These are phyloP conservation scores for Peniophora sp. DNA, from an alignment of 1,284 basidiomycete genomes.

Conservation along the genomic window DNA sequence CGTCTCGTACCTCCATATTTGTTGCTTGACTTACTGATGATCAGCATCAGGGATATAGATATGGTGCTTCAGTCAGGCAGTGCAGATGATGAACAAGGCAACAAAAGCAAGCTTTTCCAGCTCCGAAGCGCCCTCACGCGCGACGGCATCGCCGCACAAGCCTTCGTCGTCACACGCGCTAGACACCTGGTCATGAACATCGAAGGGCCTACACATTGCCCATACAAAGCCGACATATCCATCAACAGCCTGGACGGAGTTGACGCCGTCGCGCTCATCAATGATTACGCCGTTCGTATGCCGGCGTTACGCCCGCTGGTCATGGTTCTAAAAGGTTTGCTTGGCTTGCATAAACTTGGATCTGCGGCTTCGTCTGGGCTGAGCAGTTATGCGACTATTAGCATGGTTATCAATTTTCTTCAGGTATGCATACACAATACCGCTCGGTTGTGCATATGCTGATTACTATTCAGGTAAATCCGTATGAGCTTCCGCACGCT, in stretches of 20 bases:
- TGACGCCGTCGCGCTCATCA: constrained; percentile 50
- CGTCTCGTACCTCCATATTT: constrained; percentile 1
- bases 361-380: constrained; percentile 68
- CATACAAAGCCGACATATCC: constrained; percentile 60
- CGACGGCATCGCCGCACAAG: constrained; percentile 22
- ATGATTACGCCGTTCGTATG: constrained; percentile 45
- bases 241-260: constrained; percentile 63
- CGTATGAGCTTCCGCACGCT: constrained; percentile 23
- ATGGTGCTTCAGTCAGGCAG: constrained; percentile 20
- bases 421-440: constrained; percentile 37
- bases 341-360: constrained; percentile 60
- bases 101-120: constrained; percentile 18
- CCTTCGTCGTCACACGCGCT: constrained; percentile 44
- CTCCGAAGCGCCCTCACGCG: constrained; percentile 19
- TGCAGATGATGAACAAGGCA: constrained; percentile 13
- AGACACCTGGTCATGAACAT: constrained; percentile 57
- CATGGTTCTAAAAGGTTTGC: constrained; percentile 65
- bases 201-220: constrained; percentile 28
- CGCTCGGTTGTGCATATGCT: constrained; percentile 45
- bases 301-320: constrained; percentile 62
- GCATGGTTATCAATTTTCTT: constrained; percentile 68
- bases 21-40: neutral
- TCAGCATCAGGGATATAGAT: constrained; percentile 25
- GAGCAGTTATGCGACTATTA: constrained; percentile 69
- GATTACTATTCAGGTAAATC: constrained; percentile 31